Conservation (phyloP, 768 basidiomycete genomes). For the Stropharia rugosoannulata region DNA sequence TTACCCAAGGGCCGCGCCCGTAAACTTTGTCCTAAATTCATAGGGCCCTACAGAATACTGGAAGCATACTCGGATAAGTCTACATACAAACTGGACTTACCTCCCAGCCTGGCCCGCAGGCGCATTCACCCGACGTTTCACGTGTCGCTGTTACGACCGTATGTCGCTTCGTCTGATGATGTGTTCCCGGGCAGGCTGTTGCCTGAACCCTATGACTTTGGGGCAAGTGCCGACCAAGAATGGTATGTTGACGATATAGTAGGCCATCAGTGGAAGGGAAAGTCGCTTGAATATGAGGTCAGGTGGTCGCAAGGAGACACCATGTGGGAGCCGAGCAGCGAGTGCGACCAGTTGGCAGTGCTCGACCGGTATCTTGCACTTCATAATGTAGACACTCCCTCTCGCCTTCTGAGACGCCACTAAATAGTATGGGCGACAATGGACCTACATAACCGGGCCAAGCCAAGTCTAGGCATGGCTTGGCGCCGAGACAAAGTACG, state of each 20-base stretch:
- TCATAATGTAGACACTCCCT: no score
- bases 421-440: no score
- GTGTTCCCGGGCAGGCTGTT: slow-evolving; percentile 31
- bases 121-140: slow-evolving; percentile 29
- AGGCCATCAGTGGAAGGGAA: slow-evolving; percentile 1
- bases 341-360: slow-evolving; percentile 24
- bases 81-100: slow-evolving; percentile 27
- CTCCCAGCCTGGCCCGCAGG: neutral
- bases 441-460: no score
- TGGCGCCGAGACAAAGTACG: no score
- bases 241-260: slow-evolving; percentile 23
- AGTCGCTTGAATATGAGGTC: slow-evolving; percentile 22
- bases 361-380: slow-evolving; percentile 30
- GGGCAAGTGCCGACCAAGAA: slow-evolving; percentile 28
- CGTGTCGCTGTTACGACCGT: slow-evolving; percentile 23
- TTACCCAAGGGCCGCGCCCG: neutral
- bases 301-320: slow-evolving; percentile 31
- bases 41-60: neutral
- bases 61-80: slow-evolving; percentile 17
- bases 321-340: slow-evolving; percentile 27
- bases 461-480: no score
- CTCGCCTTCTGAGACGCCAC: no score
- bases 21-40: neutral
- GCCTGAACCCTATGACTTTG: slow-evolving; percentile 35
- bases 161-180: slow-evolving; percentile 26